Evolutionary conservation across 495 filamentous ascomycete genomes (phyloP), one percentile per base, ranked within the genome.

Genomic region (Apodospora peruviana): DNA sequence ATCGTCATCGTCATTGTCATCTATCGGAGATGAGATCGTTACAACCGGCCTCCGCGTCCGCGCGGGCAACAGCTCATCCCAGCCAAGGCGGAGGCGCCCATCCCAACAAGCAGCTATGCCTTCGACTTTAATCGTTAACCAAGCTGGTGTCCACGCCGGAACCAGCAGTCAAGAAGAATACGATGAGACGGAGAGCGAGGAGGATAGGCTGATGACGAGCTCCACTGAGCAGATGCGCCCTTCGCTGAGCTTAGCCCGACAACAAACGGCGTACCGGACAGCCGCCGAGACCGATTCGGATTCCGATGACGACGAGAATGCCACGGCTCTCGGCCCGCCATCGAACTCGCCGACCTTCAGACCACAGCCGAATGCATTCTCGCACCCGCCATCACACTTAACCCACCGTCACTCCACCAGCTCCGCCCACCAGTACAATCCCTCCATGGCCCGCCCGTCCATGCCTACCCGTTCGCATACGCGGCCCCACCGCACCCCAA

Each of bases 81-180:
- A 75, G 25, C 66, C 76, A 41, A 76, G 78, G 56, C 78, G 81
- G 19, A 68, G 83, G 55, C 77, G 77, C 25, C 75, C 75, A 44
- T 68, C 75, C 42, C 74, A 75, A 48, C 72, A 77, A 45, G 62
- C 53, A 4, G 52, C 50, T 7, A 63, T 62, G 52, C 60, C 66
- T 12, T 50, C 62, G 29, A 58, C 66, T 4, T 65, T 61, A 40
- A 40, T 66, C 47, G 52, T 67, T 34, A 58, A 57, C 45, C 58
- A 64, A 51, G 45, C 75, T 43, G 62, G 70, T 25, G 70, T 71
- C 25, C 69, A 74, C 4, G 74, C 78, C 40, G 77, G 78, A 20
- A 82, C 63, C 22, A 95, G 90, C 64, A 96, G 90, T 51, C 88
- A 91, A 61, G 88, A 91, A 55, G 88, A 93, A 73, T 91, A 93